Base-by-base conservation (phyloP, 1,284 basidiomycete species). In the Phellinidium pouzarii region DNA sequence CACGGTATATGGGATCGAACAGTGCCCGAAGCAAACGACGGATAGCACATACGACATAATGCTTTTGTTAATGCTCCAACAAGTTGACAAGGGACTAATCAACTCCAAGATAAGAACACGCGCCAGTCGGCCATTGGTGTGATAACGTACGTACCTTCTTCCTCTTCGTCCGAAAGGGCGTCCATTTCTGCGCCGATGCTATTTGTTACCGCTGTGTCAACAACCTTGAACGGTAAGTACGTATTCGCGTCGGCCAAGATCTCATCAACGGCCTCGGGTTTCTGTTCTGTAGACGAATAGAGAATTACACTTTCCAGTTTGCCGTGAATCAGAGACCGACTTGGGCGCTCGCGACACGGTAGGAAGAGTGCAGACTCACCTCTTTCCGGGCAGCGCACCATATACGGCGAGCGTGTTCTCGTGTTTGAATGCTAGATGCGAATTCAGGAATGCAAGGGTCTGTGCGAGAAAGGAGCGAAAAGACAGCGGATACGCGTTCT, bases 391-490 rank as follows among this genome's bases (percentile, higher is more conserved):
- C 54, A 91, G 77, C 4, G 92, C 93, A 5, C 84, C 94, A 65
- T 94, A 96, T 42, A 98, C 87, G 3, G 93, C 89, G 14, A 98
- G 74, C 4, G 88, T 83, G 66, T 98, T 99, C 62, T 94, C 92
- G 71, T 94, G 88, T 58, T 87, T 82, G 60, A 85, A 80, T 0
- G 94, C 93, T 54, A 95, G 79, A 69, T 98, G 94, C 1, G 93
- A 82, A 62, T 99, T 98, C 60, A 95, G 73, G 62, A 97, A 96
- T 20, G 91, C 86, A 55, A 96, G 79, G 11, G 96, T 74, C 59
- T 91, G 87, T 0, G 85, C 79, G 48, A 93, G 71, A 67, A 93
- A 93, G 1, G 76, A 64, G 22, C 76, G 66, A 23, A 94, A 73
- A 0, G 80, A 66, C 9, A 93, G 68, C 0, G 84, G 76, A 54